These are phyloP conservation scores for Auricularia sp. DNA, from an alignment of 768 basidiomycete genomes.

Conservation along the genomic window DNA sequence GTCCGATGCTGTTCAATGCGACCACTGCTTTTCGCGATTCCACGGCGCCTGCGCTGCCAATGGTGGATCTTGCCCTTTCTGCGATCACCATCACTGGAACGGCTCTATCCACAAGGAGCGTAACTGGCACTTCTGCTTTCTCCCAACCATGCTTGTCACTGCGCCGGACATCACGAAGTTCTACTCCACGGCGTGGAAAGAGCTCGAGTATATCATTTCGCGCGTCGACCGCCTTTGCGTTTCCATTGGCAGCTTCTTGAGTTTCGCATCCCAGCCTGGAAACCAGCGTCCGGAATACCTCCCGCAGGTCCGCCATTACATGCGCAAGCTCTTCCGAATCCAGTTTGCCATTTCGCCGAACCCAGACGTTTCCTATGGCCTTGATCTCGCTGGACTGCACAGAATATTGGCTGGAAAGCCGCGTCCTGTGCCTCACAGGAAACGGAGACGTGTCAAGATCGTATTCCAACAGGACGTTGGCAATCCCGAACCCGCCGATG, in stretches of 20 bases:
- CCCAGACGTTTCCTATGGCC: slow-evolving; percentile 69
- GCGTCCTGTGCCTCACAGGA: slow-evolving; percentile 26
- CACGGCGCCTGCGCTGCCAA: slow-evolving; percentile 77
- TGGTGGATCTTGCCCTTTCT: slow-evolving; percentile 87
- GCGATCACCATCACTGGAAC: slow-evolving; percentile 87
- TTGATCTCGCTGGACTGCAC: slow-evolving; percentile 75
- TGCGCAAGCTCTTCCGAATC: slow-evolving; percentile 83
- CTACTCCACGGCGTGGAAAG: slow-evolving; percentile 72
- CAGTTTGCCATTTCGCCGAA: slow-evolving; percentile 82
- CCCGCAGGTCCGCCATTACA: slow-evolving; percentile 77
- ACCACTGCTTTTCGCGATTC: slow-evolving; percentile 80
- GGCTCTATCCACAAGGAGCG: slow-evolving; percentile 74
- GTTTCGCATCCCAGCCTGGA: slow-evolving; percentile 54
- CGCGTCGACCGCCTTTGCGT: slow-evolving; percentile 65
- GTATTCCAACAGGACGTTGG: slow-evolving; percentile 61
- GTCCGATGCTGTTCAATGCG: slow-evolving; percentile 84
- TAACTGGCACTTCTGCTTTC: slow-evolving; percentile 73
- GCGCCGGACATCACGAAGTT: slow-evolving; percentile 74
- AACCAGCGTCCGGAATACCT: slow-evolving; percentile 72
- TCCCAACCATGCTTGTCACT: slow-evolving; percentile 54
- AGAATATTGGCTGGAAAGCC: slow-evolving; percentile 68
- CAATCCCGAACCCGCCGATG: slow-evolving; percentile 62
- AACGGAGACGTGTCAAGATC: slow-evolving; percentile 56
- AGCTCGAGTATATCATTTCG: slow-evolving; percentile 70
- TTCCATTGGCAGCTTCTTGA: slow-evolving; percentile 70